Conservation (phyloP, 23 red algal species). For the Rhodosorus marinus region DNA sequence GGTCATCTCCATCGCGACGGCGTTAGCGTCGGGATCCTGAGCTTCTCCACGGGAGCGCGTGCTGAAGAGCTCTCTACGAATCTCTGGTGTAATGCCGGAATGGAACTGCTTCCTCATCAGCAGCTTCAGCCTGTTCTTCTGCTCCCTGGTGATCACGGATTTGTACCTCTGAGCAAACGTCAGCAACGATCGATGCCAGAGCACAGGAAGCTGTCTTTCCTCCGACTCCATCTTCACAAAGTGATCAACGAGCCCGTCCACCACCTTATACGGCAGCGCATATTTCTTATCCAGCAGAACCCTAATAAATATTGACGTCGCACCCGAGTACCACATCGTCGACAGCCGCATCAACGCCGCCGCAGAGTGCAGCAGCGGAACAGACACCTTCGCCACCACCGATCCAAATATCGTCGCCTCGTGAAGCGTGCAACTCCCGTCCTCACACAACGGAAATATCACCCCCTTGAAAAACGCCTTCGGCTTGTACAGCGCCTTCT, state of each 20-base stretch:
- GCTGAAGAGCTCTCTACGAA: conserved; percentile 73
- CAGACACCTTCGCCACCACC: conserved; percentile 38
- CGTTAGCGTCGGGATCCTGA: conserved; percentile 44
- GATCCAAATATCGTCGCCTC: conserved; percentile 83
- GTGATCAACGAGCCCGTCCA: conserved; percentile 61
- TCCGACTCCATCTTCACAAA: conserved; percentile 28
- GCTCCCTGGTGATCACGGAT: conserved; percentile 37
- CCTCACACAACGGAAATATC: conserved; percentile 57
- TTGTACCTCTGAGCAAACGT: conserved; percentile 67
- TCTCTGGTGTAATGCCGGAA: conserved; percentile 58
- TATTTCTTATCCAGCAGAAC: conserved; percentile 92
- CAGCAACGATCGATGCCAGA: conserved; percentile 71
- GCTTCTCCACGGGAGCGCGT: conserved; percentile 28
- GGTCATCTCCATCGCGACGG: too few species aligned
- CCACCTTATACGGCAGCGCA: conserved; percentile 56
- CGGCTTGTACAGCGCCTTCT: conserved; percentile 91
- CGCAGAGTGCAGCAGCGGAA: conserved; percentile 91
- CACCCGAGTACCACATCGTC: conserved; percentile 34
- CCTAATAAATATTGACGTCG: conserved; percentile 49
- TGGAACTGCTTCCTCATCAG: conserved; percentile 59
- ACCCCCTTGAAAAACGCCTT: conserved; percentile 91
- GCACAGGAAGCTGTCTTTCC: conserved; percentile 22
- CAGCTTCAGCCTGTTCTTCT: conserved; percentile 53
- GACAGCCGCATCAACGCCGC: conserved; percentile 63
- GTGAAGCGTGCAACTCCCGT: conserved; percentile 40